Percentiles rank a stretch among this genome's conserved stretches.
Conservation (phyloP, 2,329 filamentous ascomycete species). For the Pseudopyricularia cyperi region DNA sequence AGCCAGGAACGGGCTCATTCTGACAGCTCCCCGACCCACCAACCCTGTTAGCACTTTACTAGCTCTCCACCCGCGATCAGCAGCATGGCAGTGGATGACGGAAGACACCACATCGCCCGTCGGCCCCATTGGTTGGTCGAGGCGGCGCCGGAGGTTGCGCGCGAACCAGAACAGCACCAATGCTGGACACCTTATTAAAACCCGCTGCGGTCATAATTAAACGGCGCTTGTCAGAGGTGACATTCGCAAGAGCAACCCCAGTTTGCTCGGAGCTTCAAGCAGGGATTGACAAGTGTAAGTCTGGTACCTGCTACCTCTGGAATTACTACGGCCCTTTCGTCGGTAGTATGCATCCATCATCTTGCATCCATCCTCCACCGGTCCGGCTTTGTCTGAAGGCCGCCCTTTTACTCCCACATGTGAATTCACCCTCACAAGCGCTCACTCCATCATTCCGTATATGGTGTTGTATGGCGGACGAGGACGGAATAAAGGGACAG, state of each 20-base stretch:
- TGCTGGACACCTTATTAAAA: constrained; percentile 1
- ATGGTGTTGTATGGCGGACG: background rate
- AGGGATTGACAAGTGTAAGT: background rate
- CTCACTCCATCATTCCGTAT: no score
- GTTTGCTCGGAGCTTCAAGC: background rate
- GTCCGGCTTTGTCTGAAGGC: background rate
- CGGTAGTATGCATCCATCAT: background rate
- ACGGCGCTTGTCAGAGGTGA: background rate
- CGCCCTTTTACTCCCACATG: no score
- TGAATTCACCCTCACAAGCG: no score
- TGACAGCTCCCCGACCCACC: background rate
- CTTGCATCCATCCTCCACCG: background rate
- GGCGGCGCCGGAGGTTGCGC: background rate
- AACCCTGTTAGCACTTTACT: background rate
- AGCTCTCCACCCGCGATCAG: background rate
- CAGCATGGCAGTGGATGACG: background rate
- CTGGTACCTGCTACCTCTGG: background rate
- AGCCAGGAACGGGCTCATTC: background rate
- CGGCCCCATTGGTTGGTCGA: background rate
- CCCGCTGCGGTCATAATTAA: constrained; percentile 1
- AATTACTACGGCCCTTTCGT: background rate
- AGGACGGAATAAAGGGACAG: background rate
- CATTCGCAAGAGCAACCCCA: background rate
- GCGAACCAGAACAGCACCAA: background rate
- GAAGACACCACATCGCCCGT: background rate